phyloP scores from a whole-genome alignment of 352 stramenopile species.

The Phytophthora constricta region DNA sequence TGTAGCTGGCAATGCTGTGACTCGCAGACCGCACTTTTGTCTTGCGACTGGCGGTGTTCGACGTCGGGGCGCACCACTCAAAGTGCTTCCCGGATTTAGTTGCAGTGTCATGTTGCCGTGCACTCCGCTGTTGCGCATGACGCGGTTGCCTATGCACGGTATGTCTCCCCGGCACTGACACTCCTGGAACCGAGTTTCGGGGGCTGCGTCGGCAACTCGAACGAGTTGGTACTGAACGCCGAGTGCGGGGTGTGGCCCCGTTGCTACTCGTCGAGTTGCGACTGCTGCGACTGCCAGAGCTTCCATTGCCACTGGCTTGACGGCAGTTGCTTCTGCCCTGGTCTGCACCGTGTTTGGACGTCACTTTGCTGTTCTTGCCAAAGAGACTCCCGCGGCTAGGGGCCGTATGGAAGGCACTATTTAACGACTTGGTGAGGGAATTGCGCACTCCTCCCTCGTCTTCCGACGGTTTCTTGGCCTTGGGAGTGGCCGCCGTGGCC shows the following conservation, averaged over 20 bases:
- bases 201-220: constrained; percentile 28
- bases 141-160: constrained; percentile 29
- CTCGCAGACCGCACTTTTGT: constrained; percentile 23
- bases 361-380: constrained; percentile 15
- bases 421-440: constrained; percentile 36
- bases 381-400: constrained; percentile 37
- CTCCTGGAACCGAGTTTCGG: constrained; percentile 39
- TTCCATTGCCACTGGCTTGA: not conserved
- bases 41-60: constrained; percentile 8
- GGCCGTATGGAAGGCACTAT: constrained; percentile 30
- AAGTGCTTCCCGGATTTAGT: constrained; percentile 15
- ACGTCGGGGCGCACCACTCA: constrained; percentile 1
- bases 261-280: not conserved
- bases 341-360: constrained; percentile 16
- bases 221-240: constrained; percentile 34
- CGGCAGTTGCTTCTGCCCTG: constrained; percentile 1
- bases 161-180: constrained; percentile 32
- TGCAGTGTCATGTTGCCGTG: constrained; percentile 34
- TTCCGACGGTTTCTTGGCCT: constrained; percentile 26
- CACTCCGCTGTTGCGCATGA: constrained; percentile 31
- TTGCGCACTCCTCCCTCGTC: constrained; percentile 22
- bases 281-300: constrained; percentile 11
- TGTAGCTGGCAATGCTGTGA: constrained; percentile 29
- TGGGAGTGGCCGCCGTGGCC: constrained; percentile 40
- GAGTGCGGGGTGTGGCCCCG: no score